Conservation (phyloP, 1,139 yeast species). For the Suhomyces guaymorum region DNA sequence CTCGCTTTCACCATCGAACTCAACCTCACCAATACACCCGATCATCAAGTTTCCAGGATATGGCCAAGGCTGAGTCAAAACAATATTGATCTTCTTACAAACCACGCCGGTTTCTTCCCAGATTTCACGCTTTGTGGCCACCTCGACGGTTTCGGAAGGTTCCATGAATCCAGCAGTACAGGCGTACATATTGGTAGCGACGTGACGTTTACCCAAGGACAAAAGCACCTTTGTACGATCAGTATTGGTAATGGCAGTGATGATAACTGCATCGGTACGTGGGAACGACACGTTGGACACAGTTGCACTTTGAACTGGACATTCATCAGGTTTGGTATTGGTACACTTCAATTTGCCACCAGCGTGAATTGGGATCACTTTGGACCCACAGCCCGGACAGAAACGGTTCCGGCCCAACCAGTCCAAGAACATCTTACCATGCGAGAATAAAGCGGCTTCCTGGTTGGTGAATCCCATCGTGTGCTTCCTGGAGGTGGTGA, state of each 20-base stretch:
- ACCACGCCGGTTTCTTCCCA: constrained; percentile 95
- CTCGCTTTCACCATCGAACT: constrained; percentile 61
- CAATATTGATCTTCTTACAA: constrained; percentile 57
- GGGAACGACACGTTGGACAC: constrained; percentile 78
- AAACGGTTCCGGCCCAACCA: constrained; percentile 76
- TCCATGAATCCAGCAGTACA: constrained; percentile 96
- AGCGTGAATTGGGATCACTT: constrained; percentile 69
- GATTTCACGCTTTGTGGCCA: constrained; percentile 82
- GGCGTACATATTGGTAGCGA: constrained; percentile 58
- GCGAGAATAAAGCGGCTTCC: constrained; percentile 72
- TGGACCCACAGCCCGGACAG: constrained; percentile 88
- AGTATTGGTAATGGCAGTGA: constrained; percentile 70
- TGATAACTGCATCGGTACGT: constrained; percentile 85
- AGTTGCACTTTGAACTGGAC: constrained; percentile 55
- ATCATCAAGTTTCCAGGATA: constrained; percentile 92
- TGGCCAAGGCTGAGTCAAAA: constrained; percentile 93
- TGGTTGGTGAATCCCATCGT: constrained; percentile 37
- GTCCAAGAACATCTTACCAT: constrained; percentile 81
- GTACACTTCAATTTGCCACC: constrained; percentile 79
- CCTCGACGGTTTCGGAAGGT: constrained; percentile 89
- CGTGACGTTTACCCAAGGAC: constrained; percentile 63
- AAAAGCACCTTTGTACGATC: constrained; percentile 65
- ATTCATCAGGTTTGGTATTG: constrained; percentile 38
- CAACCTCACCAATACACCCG: constrained; percentile 78
- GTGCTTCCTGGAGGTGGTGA: constrained; percentile 39